A percentile compares a stretch with the other conserved stretches of the same genome.
Conservation (phyloP, 2,329 filamentous ascomycete genomes). For the Nemania abortiva region DNA sequence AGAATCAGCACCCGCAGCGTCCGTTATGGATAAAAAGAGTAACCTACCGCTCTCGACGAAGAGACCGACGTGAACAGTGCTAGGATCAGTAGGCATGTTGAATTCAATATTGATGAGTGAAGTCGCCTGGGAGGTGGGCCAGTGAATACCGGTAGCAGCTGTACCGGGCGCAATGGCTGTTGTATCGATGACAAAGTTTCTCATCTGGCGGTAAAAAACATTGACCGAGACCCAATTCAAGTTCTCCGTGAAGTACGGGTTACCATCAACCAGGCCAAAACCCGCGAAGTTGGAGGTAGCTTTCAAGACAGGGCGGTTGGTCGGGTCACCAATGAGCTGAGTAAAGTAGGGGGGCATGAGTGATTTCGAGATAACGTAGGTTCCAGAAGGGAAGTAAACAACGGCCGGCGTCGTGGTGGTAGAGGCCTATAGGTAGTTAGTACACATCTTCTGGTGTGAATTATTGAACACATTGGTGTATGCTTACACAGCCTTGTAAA, state of each 20-base stretch:
- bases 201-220: slow-evolving; percentile 71
- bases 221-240: not conserved
- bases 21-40: not conserved
- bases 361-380: slow-evolving; percentile 67
- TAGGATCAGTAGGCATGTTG: slow-evolving; percentile 55
- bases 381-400: slow-evolving; percentile 61
- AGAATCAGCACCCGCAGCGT: slow-evolving; percentile 24
- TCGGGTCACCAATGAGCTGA: slow-evolving; percentile 71
- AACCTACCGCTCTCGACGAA: slow-evolving; percentile 52
- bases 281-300: slow-evolving; percentile 65
- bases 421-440: slow-evolving; percentile 51
- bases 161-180: slow-evolving; percentile 48
- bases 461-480: not conserved
- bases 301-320: slow-evolving; percentile 66
- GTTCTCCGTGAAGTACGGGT: slow-evolving; percentile 56
- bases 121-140: slow-evolving; percentile 72
- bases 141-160: slow-evolving; percentile 65
- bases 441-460: not conserved
- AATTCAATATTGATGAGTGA: slow-evolving; percentile 65
- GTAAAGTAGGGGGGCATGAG: slow-evolving; percentile 75
- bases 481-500: slow-evolving; percentile 57
- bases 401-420: slow-evolving; percentile 57
- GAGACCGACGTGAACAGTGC: slow-evolving; percentile 50
- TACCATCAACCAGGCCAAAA: slow-evolving; percentile 69
- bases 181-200: slow-evolving; percentile 73